Evolutionary conservation across 2,329 filamentous ascomycete species (phyloP), one percentile per base, ranked within the genome.

Genomic region (Pleurostoma richardsiae): DNA sequence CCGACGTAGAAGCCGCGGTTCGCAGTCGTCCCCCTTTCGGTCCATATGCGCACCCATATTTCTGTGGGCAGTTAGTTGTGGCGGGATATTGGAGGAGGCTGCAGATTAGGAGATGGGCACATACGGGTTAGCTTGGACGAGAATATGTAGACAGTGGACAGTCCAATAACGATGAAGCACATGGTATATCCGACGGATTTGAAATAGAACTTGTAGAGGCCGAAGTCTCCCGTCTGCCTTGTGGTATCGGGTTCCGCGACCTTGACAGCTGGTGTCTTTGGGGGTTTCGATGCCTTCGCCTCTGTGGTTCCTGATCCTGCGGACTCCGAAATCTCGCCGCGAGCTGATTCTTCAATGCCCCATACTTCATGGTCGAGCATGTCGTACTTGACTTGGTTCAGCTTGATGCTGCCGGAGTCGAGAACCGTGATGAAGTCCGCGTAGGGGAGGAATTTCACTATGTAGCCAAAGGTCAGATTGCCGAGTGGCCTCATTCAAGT

Each of bases 371-470:
- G n/a, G 33, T 36, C 33, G 8, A 69, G 55, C 6, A 59, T 55
- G 10, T 63, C 58, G 40, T 65, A 68, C 7, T 41, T 54, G 6
- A 65, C 67, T 48, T 66, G 62, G 49, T 69, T 63, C 3, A 51
- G n/a, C n/a, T 8, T 36, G 8, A n/a, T 56, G 10, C 66, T 64
- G 8, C 58, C 51, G 10, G 55, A 55, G 29, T 54, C 48, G 4
- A 70, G 59, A 4, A 57, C 58, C 10, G 69, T 54, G 19, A 69
- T 59, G 30, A 64, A 56, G 44, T 70, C 64, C 27, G 63, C 66
- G 38, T 66, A 59, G 5, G 63, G 57, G 0, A 69, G 47, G 6
- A 53, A 50, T 10, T 53, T 49, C 3, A 49, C 49, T 47, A 8
- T 11, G 29, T 4, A 36, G 2, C 19, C 19, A 36, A 36, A 36